phyloP scores from a whole-genome alignment of 441 rosid species.

The Corymbia calophylla region DNA sequence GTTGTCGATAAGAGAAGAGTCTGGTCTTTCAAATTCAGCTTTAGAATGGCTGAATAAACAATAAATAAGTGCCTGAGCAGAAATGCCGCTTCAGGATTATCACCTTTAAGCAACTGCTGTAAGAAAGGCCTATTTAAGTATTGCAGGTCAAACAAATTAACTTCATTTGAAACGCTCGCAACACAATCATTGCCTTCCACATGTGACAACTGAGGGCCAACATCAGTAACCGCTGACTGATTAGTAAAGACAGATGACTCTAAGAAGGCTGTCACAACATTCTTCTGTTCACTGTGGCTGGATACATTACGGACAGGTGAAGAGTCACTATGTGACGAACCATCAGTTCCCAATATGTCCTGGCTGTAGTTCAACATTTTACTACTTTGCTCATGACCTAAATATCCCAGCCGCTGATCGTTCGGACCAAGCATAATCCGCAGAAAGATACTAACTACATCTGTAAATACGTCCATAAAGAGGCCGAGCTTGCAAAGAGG shows the following conservation, averaged over 20 bases:
- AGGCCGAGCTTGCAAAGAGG: slow-evolving; percentile 28
- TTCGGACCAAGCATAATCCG: slow-evolving; percentile 31
- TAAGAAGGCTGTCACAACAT: slow-evolving; percentile 1
- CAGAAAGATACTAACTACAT: slow-evolving; percentile 31
- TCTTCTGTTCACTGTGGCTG: not conserved
- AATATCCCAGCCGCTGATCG: slow-evolving; percentile 20
- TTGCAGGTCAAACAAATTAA: slow-evolving; percentile 21
- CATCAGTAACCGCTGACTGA: slow-evolving; percentile 11
- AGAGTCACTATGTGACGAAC: slow-evolving; percentile 1
- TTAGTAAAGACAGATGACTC: slow-evolving; percentile 7
- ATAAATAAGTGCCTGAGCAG: slow-evolving; percentile 68
- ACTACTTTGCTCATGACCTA: slow-evolving; percentile 18
- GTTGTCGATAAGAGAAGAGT: slow-evolving; percentile 29
- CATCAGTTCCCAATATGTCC: slow-evolving; percentile 2
- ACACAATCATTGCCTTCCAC: slow-evolving; percentile 20
- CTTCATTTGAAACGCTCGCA: slow-evolving; percentile 21
- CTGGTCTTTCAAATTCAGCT: slow-evolving; percentile 44
- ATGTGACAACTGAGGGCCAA: not conserved
- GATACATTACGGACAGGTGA: not conserved
- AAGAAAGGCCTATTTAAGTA: slow-evolving; percentile 29
- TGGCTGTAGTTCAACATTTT: slow-evolving; percentile 2
- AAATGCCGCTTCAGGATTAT: slow-evolving; percentile 45
- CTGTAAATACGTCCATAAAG: slow-evolving; percentile 29
- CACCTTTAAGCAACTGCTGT: slow-evolving; percentile 49
- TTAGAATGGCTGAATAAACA: slow-evolving; percentile 64